A percentile compares a stretch with the other conserved stretches of the same genome.
Conservation (phyloP, 805 yeast species). For the Millerozyma miso region DNA sequence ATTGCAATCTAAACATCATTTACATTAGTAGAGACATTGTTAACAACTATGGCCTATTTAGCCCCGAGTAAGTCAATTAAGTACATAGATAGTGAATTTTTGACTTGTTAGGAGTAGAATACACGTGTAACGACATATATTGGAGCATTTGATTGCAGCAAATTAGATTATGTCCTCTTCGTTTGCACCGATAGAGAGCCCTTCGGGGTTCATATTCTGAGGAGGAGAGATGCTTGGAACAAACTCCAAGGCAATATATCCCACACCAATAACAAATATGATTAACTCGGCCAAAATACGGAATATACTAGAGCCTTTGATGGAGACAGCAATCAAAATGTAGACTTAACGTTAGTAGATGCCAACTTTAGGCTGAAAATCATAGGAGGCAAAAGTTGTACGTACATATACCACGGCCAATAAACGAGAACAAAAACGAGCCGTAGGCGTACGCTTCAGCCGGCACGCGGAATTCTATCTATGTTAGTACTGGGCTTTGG, state of each 20-base stretch:
- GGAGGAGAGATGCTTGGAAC: slow-evolving; percentile 77
- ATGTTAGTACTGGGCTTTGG: not conserved
- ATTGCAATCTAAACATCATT: not conserved
- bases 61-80: not conserved
- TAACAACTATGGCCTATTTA: not conserved
- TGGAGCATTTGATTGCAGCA: not conserved
- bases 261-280: slow-evolving; percentile 57
- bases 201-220: slow-evolving; percentile 63
- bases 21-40: not conserved
- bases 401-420: slow-evolving; percentile 71
- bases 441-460: slow-evolving; percentile 62
- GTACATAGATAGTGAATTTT: not conserved
- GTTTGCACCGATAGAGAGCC: slow-evolving; percentile 31
- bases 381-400: slow-evolving; percentile 16
- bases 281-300: slow-evolving; percentile 56
- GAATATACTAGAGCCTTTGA: slow-evolving; percentile 49
- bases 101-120: no score
- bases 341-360: slow-evolving; percentile 29
- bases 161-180: slow-evolving; percentile 37
- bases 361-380: not conserved
- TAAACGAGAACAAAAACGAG: slow-evolving; percentile 62
- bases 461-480: slow-evolving; percentile 47
- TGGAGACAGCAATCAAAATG: slow-evolving; percentile 32
- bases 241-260: slow-evolving; percentile 60
- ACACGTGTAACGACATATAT: no score